Base-by-base conservation (phyloP, 2,329 filamentous ascomycete genomes). In the Penicillium sp. region DNA sequence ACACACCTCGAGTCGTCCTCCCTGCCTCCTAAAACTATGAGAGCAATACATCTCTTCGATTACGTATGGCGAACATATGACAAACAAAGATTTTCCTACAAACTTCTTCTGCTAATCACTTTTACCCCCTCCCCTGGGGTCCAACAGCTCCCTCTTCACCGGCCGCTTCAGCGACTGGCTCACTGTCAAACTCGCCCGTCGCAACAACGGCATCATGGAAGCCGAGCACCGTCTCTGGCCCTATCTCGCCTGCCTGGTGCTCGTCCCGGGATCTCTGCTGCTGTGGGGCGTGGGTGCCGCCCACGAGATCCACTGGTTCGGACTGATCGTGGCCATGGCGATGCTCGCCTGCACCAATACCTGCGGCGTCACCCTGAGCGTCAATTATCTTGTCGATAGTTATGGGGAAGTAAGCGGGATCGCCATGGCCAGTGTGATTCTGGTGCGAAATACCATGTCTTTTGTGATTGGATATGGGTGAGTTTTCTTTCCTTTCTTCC, bases 391-490 rank as follows among this genome's bases (percentile, higher is more conserved):
- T 11, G 66, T 72, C 4, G 69, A 72, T 51, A 68, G 66, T 47
- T 72, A 71, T 52, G 61, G 61, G 9, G 69, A 72, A 44, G 44
- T 73, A 8, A 68, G 66, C 13, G 67, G 68, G 2, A 67, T 72
- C 26, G 68, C 66, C 0, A 66, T 72, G 60, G 66, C 63, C 3
- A 71, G 66, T 13, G 66, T 75, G 12, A 76, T 76, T 43, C 47
- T 75, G 24, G 68, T 76, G 11, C 67, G 73, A 3, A 76, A 76
- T 50, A 74, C 72, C 1, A 73, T 76, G 68, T 68, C 66, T 0
- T 76, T 76, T 53, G 73, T 69, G 0, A 70, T 76, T 42, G 65
- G 69, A 3, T 73, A 72, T 52, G 72, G 68, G 59, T 65, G 54
- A 47, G 60, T 51, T 33, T 36, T n/a, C 25, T 8, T 18, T 18